phyloP scores from a whole-genome alignment of 2,329 filamentous ascomycete genomes.

The Microsporum audouinii region DNA sequence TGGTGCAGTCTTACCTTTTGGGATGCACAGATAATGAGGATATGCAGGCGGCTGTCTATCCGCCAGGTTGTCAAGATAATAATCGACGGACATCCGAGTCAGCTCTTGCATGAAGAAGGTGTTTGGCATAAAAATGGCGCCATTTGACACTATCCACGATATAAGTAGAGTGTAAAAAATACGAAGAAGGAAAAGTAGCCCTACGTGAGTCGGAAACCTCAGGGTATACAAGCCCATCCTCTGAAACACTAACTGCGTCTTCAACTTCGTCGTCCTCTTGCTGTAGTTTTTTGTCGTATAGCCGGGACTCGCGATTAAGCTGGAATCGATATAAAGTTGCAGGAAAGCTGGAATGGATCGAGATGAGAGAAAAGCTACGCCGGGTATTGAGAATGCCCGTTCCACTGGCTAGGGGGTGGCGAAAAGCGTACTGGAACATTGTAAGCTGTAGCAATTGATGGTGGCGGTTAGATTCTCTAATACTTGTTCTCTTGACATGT shows the following conservation, averaged over 20 bases:
- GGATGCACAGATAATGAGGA: slow-evolving; percentile 14
- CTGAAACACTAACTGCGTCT: slow-evolving; percentile 8
- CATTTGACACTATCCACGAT: slow-evolving; percentile 11
- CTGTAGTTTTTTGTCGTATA: slow-evolving; percentile 9
- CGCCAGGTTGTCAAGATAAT: slow-evolving; percentile 11
- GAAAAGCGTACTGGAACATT: too few relatives aligned
- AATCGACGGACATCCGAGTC: slow-evolving; percentile 11
- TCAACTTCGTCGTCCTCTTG: slow-evolving; percentile 8
- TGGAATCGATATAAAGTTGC: slow-evolving; percentile 11
- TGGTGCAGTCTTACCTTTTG: slow-evolving; percentile 8
- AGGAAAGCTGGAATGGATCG: slow-evolving; percentile 7
- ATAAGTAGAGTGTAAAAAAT: background rate
- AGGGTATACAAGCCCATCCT: slow-evolving; percentile 5
- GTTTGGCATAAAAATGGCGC: slow-evolving; percentile 16
- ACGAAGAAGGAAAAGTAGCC: background rate
- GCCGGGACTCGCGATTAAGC: slow-evolving; percentile 3
- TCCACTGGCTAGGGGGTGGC: background rate
- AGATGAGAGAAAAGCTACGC: slow-evolving; percentile 5
- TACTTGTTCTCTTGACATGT: too few relatives aligned
- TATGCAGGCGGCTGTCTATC: slow-evolving; percentile 9
- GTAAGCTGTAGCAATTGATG: too few relatives aligned
- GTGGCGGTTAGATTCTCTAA: too few relatives aligned
- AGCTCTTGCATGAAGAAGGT: slow-evolving; percentile 15
- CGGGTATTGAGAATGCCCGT: background rate
- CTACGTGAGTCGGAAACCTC: background rate